phyloP scores from a whole-genome alignment of 2,329 filamentous ascomycete species.

The Xylariaceae sp. region DNA sequence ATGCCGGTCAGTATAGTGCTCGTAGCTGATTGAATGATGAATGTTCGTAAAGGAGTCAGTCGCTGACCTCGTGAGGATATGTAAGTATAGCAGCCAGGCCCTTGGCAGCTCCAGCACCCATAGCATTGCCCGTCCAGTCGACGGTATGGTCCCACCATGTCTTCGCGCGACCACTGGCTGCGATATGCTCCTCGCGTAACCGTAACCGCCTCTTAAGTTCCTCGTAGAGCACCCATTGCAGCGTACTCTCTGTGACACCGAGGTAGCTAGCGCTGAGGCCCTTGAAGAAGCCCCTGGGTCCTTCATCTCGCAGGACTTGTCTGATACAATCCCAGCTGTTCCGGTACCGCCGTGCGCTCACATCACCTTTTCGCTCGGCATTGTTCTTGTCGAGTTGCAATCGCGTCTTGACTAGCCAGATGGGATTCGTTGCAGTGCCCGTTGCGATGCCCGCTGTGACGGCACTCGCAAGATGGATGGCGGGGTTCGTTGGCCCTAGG shows the following conservation, averaged over 20 bases:
- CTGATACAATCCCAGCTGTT: conserved; percentile 85
- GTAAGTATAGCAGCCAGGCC: conserved; percentile 77
- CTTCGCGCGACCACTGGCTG: conserved; percentile 56
- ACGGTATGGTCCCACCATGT: conserved; percentile 70
- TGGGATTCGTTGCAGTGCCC: conserved; percentile 88
- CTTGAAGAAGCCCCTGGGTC: conserved; percentile 77
- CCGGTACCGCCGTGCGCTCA: conserved; percentile 64
- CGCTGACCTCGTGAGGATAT: conserved; percentile 80
- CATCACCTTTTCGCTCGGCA: conserved; percentile 54
- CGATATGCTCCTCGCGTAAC: conserved; percentile 56
- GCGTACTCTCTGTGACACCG: conserved; percentile 81
- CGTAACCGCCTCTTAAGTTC: conserved; percentile 77
- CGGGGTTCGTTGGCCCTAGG: conserved; percentile 62
- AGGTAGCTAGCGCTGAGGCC: conserved; percentile 89
- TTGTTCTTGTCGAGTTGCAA: conserved; percentile 87
- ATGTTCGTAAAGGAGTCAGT: conserved; percentile 4
- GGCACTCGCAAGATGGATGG: conserved; percentile 74
- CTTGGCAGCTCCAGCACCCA: conserved; percentile 79
- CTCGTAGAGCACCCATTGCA: conserved; percentile 95
- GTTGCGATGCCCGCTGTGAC: conserved; percentile 77
- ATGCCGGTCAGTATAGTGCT: conserved; percentile 3
- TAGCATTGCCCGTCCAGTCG: conserved; percentile 73
- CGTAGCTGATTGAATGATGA: neutral
- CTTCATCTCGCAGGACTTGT: conserved; percentile 77
- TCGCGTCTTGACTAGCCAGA: conserved; percentile 93